Conservation (phyloP, 345 rosid genomes). For the Brassica juncea region DNA sequence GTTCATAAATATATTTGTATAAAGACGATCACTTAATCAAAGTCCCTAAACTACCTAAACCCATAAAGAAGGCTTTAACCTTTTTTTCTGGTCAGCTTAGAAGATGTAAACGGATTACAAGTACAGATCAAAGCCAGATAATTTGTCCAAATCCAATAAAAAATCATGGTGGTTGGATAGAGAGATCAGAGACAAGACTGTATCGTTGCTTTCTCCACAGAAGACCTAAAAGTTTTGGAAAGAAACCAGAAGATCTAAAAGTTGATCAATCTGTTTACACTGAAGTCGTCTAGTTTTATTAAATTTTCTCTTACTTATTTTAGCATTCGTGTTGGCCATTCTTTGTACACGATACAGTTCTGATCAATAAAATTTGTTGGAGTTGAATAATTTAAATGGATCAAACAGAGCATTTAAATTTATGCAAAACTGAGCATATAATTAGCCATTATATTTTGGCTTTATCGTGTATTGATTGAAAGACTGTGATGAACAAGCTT, state of each 20-base stretch:
- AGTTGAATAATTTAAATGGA: neutral
- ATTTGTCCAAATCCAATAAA: conserved; percentile 65
- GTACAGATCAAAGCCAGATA: too few relatives aligned
- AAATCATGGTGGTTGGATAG: conserved; percentile 31
- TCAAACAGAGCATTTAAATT: neutral
- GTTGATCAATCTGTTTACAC: neutral
- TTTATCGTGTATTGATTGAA: neutral
- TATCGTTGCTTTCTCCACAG: neutral
- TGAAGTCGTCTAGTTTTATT: neutral
- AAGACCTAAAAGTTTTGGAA: too few relatives aligned
- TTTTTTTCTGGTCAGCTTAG: conserved; percentile 59
- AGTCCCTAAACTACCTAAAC: neutral
- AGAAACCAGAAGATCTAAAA: too few relatives aligned
- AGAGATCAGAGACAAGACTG: neutral
- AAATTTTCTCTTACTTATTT: neutral
- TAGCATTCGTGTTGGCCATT: neutral
- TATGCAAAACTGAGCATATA: neutral
- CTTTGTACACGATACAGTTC: neutral
- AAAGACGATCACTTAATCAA: neutral
- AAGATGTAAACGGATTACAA: conserved; percentile 31
- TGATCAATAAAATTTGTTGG: neutral
- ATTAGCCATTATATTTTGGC: neutral
- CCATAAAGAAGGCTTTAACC: conserved; percentile 35
- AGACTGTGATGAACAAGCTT: neutral
- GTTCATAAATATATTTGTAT: conserved; percentile 41